Evolutionary conservation across 106 monocot species (phyloP).

Genomic region (Hemerocallis citrina): DNA sequence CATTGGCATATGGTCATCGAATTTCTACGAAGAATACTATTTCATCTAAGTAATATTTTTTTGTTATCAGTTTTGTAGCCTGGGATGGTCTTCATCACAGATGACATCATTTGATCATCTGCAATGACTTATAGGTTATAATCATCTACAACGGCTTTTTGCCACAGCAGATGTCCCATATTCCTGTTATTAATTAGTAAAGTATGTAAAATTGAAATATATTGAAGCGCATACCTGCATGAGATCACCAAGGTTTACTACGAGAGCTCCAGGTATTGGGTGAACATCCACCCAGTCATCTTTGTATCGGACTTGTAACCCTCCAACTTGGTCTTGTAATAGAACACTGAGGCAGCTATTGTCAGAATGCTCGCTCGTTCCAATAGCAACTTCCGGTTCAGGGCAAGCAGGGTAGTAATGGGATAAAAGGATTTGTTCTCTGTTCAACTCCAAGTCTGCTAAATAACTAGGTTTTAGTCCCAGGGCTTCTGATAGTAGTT

Average conservation of each 20-base stretch:
- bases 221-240: no score
- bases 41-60: no score
- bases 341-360: constrained; percentile 39
- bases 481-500: constrained; percentile 50
- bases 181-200: no score
- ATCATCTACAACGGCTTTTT: no score
- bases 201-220: no score
- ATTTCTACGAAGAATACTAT: no score
- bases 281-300: constrained; percentile 27
- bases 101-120: no score
- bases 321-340: constrained; percentile 42
- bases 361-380: constrained; percentile 41
- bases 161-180: no score
- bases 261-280: constrained; percentile 19
- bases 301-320: constrained; percentile 36
- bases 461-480: constrained; percentile 22
- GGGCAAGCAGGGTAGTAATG: constrained; percentile 71
- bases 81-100: no score
- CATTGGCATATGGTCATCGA: no score
- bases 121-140: no score
- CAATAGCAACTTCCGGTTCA: constrained; percentile 55
- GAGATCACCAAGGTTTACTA: constrained; percentile 28
- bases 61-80: no score
- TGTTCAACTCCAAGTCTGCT: constrained; percentile 21
- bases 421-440: constrained; percentile 33